Evolutionary conservation across 768 basidiomycete genomes (phyloP), one percentile per base, ranked within the genome.

Genomic region (Phylloporus sp.): DNA sequence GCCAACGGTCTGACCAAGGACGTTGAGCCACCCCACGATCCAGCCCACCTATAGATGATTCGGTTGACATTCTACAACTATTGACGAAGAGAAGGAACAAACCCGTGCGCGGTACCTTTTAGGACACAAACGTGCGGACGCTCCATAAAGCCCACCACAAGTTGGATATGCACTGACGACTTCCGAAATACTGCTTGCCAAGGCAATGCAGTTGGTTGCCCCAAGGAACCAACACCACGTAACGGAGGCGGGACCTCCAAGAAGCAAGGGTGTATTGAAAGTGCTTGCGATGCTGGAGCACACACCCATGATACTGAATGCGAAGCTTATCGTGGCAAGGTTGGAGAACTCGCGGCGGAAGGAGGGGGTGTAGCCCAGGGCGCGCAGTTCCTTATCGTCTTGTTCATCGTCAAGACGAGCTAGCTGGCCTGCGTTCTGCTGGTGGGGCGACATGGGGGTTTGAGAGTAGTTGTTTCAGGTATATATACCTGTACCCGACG

Each of bases 61-160:
- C 16, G 15, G 41, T 47, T 31, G 20, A 22, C 16, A 38, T 28
- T n/a, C 8, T 23, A 20, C 5, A 15, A 49, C 26, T 15, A n/a
- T 38, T 7, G 39, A 49, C 1, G 13, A 41, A 2, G 23, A 11
- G 11, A 24, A 41, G 23, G 40, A 23, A 60, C 70, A 28, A 60
- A 84, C 86, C 63, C 73, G 80, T 34, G 87, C 81, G 46, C 87
- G 80, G 60, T 86, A 76, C 50, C 67, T 76, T 56, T 72, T 76
- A 0, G 87, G 88, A 6, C 82, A 81, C 9, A 88, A 71, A 61
- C 82, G 81, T n/a, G 86, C 86, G 24, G 87, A 88, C 4, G 88
- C 88, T n/a, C 86, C 87, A 58, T 89, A 89, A 4, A 66, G 45
- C 9, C 58, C 66, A 6, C 64, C 65, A 15, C 65, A 66, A 9